Evolutionary conservation across 768 basidiomycete genomes (phyloP), one percentile per base, ranked within the genome.

Genomic region (Mycena leptocephala): DNA sequence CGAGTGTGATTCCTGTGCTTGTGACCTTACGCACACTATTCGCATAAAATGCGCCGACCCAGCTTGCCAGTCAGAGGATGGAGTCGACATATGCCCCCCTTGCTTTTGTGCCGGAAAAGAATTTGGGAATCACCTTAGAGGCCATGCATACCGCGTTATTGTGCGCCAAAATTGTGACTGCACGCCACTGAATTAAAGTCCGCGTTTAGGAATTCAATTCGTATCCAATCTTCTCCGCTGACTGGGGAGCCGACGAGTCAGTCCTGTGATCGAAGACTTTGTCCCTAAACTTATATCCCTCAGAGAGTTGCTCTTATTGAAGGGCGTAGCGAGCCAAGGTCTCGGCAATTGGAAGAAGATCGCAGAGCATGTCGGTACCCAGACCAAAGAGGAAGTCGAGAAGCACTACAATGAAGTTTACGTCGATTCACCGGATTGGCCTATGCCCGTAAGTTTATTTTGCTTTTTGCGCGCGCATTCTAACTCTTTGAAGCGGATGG

Each of bases 231-330:
- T 98, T 98, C 80, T 90, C 93, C 10, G 93, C 94, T 70, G 96
- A 98, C 83, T 99, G 98, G 98, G 98, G 97, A 46, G 98, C 97
- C 11, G 98, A 99, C 84, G 98, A 99, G 96, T 97, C 80, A 84
- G 93, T 87, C 3, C 48, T 26, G 55, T 35, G 62, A n/a, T 35
- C 24, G 13, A 28, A 26, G 48, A 22, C 41, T 48, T 35, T 53
- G 2, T 65, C 30, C 37, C 59, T 53, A 51, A 37, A 33, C 3
- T 43, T 26, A 39, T 55, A 14, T 69, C 65, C 77, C 74, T 30
- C 79, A 97, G 96, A 86, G 98, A 99, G 83, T 89, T 99, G 2
- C 87, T 98, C 9, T 87, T 99, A 22, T 87, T 99, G 56, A 96
- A 97, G 69, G 98, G 97, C 35, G 93, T 97, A 37, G 91, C 95